A percentile compares a stretch with the other conserved stretches of the same genome.
Evolutionary conservation across 2,329 filamentous ascomycete species (phyloP).

Genomic region (Ascochyta pisi): DNA sequence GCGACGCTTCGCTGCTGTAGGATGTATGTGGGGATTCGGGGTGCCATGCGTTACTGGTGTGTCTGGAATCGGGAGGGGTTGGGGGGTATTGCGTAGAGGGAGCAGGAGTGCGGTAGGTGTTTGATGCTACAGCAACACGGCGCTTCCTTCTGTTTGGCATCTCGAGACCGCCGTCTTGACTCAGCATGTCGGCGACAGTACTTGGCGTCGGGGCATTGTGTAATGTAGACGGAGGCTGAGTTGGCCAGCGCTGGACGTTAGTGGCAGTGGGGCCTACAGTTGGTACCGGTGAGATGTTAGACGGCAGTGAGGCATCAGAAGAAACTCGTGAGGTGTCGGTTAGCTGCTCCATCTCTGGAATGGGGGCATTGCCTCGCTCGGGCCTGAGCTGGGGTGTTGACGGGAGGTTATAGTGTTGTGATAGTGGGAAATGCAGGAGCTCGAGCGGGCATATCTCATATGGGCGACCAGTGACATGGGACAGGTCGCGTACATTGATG

Average conservation of each 20-base stretch:
- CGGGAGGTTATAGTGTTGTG: not conserved
- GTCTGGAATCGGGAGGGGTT: slow-evolving; percentile 2
- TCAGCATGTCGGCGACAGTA: not conserved
- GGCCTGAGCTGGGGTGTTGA: slow-evolving; percentile 2
- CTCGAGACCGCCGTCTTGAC: not conserved
- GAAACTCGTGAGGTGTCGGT: not conserved
- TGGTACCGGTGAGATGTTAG: not conserved
- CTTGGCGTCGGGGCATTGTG: no score
- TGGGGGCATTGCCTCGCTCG: not conserved
- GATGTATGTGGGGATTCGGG: not conserved
- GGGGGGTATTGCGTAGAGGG: not conserved
- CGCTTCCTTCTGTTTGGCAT: not conserved
- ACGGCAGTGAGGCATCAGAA: not conserved
- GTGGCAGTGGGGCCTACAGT: not conserved
- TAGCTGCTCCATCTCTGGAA: not conserved
- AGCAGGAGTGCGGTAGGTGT: not conserved
- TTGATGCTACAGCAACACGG: not conserved
- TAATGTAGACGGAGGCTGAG: not conserved
- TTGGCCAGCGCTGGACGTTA: not conserved
- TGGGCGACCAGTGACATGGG: slow-evolving; percentile 1
- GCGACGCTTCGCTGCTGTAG: not conserved
- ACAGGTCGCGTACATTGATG: not conserved
- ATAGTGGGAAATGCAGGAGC: not conserved
- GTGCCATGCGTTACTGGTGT: not conserved
- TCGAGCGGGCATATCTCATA: not conserved